Percentiles rank a stretch among this genome's conserved stretches.
Evolutionary conservation across 345 rosid species (phyloP).

Genomic region (Euclidium syriacum): DNA sequence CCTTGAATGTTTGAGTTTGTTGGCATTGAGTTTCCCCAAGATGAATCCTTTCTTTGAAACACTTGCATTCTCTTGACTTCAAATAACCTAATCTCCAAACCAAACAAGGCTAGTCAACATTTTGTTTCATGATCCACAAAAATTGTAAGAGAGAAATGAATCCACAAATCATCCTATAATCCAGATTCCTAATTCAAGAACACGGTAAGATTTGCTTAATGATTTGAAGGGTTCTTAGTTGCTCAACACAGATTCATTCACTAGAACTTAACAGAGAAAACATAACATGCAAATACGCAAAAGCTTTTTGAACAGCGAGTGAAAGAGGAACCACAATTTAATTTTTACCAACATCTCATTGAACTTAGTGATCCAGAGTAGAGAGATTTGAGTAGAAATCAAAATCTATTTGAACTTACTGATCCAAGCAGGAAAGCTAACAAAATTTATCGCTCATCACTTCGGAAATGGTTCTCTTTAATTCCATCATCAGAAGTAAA

Average conservation of each 20-base stretch:
- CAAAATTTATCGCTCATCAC: background rate
- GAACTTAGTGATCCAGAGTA: too few species aligned
- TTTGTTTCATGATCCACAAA: conserved; percentile 4
- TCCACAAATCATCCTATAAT: background rate
- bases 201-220: background rate
- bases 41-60: conserved; percentile 15
- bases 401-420: conserved; percentile 6
- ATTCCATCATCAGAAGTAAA: conserved; percentile 2
- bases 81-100: conserved; percentile 12
- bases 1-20: conserved; percentile 19
- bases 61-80: conserved; percentile 30
- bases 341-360: too few species aligned
- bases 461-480: background rate
- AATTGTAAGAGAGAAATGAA: conserved; percentile 4
- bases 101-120: conserved; percentile 9
- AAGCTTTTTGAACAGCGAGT: background rate
- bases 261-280: background rate
- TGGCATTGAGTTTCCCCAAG: conserved; percentile 16
- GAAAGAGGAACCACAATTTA: background rate
- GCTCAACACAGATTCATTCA: background rate
- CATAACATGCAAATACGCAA: conserved; percentile 24
- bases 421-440: conserved; percentile 19
- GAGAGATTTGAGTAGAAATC: too few species aligned
- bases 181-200: background rate
- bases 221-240: background rate